Base-by-base conservation (phyloP, 2,329 filamentous ascomycete genomes). In the Penicillium olsonii region DNA sequence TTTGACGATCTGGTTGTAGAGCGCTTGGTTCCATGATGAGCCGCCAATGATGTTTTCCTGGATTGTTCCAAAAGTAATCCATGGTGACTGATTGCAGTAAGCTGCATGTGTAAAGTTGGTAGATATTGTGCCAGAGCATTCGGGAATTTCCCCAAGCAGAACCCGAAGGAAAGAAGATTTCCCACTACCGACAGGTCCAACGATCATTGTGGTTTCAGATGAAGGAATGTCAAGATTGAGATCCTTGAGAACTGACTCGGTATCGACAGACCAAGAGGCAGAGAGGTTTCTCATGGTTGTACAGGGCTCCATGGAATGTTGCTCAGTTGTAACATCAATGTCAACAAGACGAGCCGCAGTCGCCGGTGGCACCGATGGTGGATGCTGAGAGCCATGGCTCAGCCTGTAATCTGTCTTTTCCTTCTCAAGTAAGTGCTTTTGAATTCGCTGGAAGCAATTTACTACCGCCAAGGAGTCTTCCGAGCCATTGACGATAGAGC, bases 381-480 rank as follows among this genome's bases (percentile, higher is more conserved):
- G 10, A 3, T 2, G 3, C 3, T 35, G 38, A 4, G 20, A 6
- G 20, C 24, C 9, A 7, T 48, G 39, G 2, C 31, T 39, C 14
- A 50, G 19, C 5, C 57, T 54, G 34, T 31, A 45, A 14, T 60
- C 57, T 4, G 26, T 5, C 22, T 52, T 44, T 37, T 59, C 56
- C 1, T n/a, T 40, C 22, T 52, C 54, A 7, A 50, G 34, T 8
- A 57, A 24, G 20, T 60, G 54, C 15, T 54, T 55, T 31, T 60
- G 57, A n/a, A 60, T 55, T 26, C 57, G 37, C 35, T 59, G 56
- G 24, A 59, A 57, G 26, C 56, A 59, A 14, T 60, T 59, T 12
- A 54, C 46, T 19, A 59, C 47, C 6, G 54, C 40, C 43, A 55
- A 52, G 2, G 55, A 24, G 17, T 60, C 54, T 15, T 59, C 54